These are phyloP conservation scores for Stenogyne calaminthoides DNA, from an alignment of 305 asterid genomes.

Conservation along the genomic window DNA sequence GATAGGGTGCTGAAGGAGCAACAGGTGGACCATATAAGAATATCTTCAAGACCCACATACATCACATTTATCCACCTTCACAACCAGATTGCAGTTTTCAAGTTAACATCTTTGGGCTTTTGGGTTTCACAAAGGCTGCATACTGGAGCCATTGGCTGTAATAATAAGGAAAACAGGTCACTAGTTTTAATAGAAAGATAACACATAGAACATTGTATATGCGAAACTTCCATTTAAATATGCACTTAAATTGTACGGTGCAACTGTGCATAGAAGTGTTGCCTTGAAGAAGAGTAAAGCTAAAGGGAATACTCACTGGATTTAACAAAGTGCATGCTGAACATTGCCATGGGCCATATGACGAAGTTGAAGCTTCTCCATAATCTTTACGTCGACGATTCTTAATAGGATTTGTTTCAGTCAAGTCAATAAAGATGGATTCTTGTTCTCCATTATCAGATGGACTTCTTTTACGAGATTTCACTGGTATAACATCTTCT, in stretches of 20 bases:
- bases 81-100: constrained; percentile 51
- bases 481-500: constrained; percentile 42
- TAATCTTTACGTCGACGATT: constrained; percentile 30
- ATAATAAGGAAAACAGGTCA: constrained; percentile 26
- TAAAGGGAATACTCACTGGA: constrained; percentile 51
- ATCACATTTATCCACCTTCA: constrained; percentile 60
- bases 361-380: constrained; percentile 43
- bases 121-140: constrained; percentile 68
- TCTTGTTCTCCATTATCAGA: constrained; percentile 33
- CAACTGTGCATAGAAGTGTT: too few species aligned
- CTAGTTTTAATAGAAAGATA: constrained; percentile 1
- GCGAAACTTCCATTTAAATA: background rate
- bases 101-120: constrained; percentile 52
- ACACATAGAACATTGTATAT: background rate
- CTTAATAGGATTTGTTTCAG: constrained; percentile 31
- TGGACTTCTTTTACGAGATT: constrained; percentile 62
- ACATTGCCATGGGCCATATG: constrained; percentile 68
- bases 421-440: constrained; percentile 42
- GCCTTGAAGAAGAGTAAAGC: too few species aligned
- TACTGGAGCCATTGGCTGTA: constrained; percentile 75
- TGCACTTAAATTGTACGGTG: too few species aligned
- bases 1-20: constrained; percentile 56
- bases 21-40: constrained; percentile 70
- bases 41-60: constrained; percentile 86
- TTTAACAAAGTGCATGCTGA: constrained; percentile 79